A percentile compares a stretch with the other conserved stretches of the same genome.
phyloP scores from a whole-genome alignment of 176 grass and related monocot genomes.

The Cymbopogon citratus region DNA sequence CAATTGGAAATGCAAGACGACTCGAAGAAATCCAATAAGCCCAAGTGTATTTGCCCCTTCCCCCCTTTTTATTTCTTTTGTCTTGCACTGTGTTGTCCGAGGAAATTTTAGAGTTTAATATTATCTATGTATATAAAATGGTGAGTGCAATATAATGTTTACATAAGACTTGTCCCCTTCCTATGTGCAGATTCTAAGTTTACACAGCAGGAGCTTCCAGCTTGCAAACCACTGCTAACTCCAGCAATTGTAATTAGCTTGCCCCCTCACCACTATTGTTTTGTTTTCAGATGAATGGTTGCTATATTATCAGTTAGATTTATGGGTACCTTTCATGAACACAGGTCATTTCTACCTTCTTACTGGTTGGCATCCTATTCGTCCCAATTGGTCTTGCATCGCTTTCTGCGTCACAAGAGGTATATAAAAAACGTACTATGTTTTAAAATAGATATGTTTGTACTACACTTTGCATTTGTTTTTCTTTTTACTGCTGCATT shows the following conservation, averaged over 20 bases:
- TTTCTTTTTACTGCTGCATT: too few relatives aligned
- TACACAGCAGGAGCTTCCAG: conserved; percentile 91
- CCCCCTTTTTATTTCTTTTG: not conserved
- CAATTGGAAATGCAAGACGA: conserved; percentile 17
- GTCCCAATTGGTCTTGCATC: conserved; percentile 62
- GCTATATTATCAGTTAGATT: not conserved
- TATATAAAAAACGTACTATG: not conserved
- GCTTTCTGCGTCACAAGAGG: conserved; percentile 55
- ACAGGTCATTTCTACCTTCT: conserved; percentile 68
- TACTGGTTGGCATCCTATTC: conserved; percentile 56
- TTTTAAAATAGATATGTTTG: not conserved
- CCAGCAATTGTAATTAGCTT: conserved; percentile 66
- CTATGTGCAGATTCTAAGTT: conserved; percentile 65
- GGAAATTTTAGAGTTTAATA: not conserved
- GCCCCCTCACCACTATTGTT: not conserved
- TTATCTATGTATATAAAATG: not conserved
- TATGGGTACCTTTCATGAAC: not conserved
- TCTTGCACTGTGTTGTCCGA: not conserved
- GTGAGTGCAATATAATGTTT: too few relatives aligned
- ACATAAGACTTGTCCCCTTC: not conserved
- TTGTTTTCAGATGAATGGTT: not conserved
- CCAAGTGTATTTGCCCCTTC: conserved; percentile 47
- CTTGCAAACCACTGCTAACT: conserved; percentile 90
- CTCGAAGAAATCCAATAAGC: conserved; percentile 46
- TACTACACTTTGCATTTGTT: not conserved